These are phyloP conservation scores for Colletotrichum abscissum DNA, from an alignment of 2,329 filamentous ascomycete species.

Conservation along the genomic window DNA sequence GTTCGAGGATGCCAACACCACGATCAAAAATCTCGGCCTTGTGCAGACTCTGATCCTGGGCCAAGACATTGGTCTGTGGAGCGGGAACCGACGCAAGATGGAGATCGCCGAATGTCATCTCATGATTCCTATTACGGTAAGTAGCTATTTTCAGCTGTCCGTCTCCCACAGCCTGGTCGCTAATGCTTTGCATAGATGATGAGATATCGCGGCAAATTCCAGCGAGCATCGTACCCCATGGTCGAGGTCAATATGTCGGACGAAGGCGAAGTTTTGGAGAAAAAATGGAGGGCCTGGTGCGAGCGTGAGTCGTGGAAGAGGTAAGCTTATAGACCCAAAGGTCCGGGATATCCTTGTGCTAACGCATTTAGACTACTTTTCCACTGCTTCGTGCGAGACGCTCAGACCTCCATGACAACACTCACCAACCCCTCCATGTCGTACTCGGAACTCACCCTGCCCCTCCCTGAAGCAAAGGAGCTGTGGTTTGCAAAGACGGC, in stretches of 20 bases:
- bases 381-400: constrained; percentile 73
- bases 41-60: constrained; percentile 61
- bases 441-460: constrained; percentile 75
- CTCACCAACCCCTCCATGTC: constrained; percentile 74
- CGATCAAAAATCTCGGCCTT: constrained; percentile 58
- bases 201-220: constrained; percentile 68
- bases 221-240: constrained; percentile 62
- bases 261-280: constrained; percentile 65
- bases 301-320: constrained; percentile 75
- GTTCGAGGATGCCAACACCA: constrained; percentile 62
- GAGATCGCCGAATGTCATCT: constrained; percentile 65
- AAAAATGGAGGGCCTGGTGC: constrained; percentile 75
- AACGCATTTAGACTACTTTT: constrained; percentile 64
- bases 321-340: constrained; percentile 40
- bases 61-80: constrained; percentile 65
- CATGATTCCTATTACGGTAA: constrained; percentile 57
- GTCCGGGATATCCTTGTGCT: constrained; percentile 30
- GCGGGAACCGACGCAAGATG: constrained; percentile 66
- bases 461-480: constrained; percentile 69
- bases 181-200: constrained; percentile 55
- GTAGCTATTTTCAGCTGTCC: constrained; percentile 29
- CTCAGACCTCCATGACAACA: constrained; percentile 75
- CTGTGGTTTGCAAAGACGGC: constrained; percentile 76
- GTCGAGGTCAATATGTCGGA: constrained; percentile 65
- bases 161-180: background rate